Evolutionary conservation across 2,329 filamentous ascomycete genomes (phyloP), one percentile per base, ranked within the genome.

Genomic region (Endocalyx cinctus): DNA sequence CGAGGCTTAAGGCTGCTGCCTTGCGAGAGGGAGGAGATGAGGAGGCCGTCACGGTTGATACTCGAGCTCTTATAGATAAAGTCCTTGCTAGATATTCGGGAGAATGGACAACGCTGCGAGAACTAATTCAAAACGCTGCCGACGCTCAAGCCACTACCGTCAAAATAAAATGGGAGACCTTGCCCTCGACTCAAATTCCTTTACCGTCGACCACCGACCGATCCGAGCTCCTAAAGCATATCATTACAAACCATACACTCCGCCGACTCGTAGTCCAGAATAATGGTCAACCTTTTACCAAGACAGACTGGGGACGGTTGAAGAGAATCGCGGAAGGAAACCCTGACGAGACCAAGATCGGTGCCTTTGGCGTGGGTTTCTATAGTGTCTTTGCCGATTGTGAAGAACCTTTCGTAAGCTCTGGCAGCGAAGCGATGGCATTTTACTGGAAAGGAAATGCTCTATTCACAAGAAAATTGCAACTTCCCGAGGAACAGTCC

Each of bases 401-500:
- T 57, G 94, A 98, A 61, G 88, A 96, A 49, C 92, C 92, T 1
- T 97, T 98, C 54, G 85, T 98, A 45, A 92, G 87, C 46, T 97
- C 90, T 1, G 92, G 92, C 1, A 77, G 74, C 42, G 82, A 94
- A 61, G 89, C 88, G 23, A 96, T 98, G 87, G 90, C 90, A 0
- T 98, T 98, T 55, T 98, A 96, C 66, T 98, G 92, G 94, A 97
- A 96, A 60, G 89, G 85, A n/a, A 97, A 97, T 58, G 87, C 87
- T 5, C 73, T 98, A 2, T 97, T 95, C 58, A 98, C 94, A 16
- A 84, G 89, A 50, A 86, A 87, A 47, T 72, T 92, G 15, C 79
- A 81, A 46, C 64, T 96, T 6, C 79, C 84, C 2, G 69, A 77
- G 28, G 76, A 77, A 16, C 73, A 87, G 51, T 64, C 70, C 12